Evolutionary conservation across 805 yeast genomes (phyloP).

Genomic region (Maudiozyma turicensis): DNA sequence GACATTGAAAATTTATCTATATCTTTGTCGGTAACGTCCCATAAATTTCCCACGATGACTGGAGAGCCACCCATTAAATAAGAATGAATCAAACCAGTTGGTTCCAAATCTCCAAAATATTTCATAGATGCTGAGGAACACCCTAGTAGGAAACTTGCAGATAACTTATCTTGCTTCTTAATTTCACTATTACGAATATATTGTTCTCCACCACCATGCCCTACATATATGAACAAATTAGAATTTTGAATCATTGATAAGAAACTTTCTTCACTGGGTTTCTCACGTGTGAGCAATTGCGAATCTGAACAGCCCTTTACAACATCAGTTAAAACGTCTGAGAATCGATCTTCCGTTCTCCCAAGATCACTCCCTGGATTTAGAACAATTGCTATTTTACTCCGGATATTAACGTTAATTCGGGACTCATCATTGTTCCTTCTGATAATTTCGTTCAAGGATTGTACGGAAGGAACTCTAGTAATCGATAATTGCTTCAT

Average conservation of each 20-base stretch:
- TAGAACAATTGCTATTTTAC: conserved; percentile 50
- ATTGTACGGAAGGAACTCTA: conserved; percentile 59
- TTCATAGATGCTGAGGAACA: conserved; percentile 77
- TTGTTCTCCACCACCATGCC: conserved; percentile 96
- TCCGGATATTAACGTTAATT: conserved; percentile 16
- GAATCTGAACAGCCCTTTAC: conserved; percentile 32
- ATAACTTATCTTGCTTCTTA: conserved; percentile 34
- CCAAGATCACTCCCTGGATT: conserved; percentile 76
- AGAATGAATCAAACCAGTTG: conserved; percentile 66
- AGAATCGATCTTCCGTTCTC: conserved; percentile 54
- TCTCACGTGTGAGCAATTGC: conserved; percentile 42
- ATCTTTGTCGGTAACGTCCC: conserved; percentile 98
- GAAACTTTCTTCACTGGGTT: conserved; percentile 52
- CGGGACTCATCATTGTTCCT: conserved; percentile 5
- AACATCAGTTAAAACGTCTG: conserved; percentile 30
- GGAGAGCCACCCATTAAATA: conserved; percentile 79
- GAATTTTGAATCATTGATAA: conserved; percentile 33
- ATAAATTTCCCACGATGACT: conserved; percentile 71
- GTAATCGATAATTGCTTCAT: conserved; percentile 50
- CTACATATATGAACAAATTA: conserved; percentile 64
- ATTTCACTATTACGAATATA: conserved; percentile 51
- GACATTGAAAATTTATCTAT: conserved; percentile 66
- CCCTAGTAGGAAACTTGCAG: conserved; percentile 69
- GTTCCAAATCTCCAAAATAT: conserved; percentile 50
- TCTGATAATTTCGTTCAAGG: conserved; percentile 32